phyloP scores from a whole-genome alignment of 345 rosid genomes.

The Syzygium aqueum region DNA sequence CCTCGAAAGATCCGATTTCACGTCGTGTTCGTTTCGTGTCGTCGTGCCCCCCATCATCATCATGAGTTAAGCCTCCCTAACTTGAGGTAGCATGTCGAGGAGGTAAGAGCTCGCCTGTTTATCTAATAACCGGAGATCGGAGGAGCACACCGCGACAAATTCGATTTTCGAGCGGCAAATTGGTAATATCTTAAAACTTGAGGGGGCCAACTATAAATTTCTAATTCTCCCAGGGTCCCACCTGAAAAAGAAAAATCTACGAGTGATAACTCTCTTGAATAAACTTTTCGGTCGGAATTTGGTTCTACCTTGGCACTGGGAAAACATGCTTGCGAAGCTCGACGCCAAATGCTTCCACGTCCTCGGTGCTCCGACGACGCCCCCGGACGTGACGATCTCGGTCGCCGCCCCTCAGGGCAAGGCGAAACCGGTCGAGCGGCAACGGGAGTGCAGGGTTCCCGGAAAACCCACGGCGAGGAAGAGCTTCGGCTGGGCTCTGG shows the following conservation, averaged over 20 bases:
- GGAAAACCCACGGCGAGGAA: conserved; percentile 21
- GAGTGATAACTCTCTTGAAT: no score
- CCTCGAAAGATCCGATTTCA: background rate
- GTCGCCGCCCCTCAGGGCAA: conserved; percentile 23
- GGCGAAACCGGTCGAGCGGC: conserved; percentile 16
- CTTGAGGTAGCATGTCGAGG: background rate
- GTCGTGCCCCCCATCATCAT: background rate
- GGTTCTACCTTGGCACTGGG: background rate
- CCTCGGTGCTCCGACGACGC: conserved; percentile 31
- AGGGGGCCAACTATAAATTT: background rate
- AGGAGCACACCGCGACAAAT: background rate
- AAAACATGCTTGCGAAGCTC: conserved; percentile 45
- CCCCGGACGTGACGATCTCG: conserved; percentile 24
- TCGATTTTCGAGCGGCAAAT: background rate
- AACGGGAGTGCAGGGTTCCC: conserved; percentile 12
- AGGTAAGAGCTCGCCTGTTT: no score
- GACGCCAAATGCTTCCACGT: conserved; percentile 37
- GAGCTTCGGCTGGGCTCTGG: conserved; percentile 11
- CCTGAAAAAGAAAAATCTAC: background rate
- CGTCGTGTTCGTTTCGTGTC: background rate
- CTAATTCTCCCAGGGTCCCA: background rate
- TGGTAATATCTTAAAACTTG: background rate
- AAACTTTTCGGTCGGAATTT: background rate
- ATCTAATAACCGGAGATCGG: background rate
- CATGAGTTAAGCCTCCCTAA: background rate